phyloP scores from a whole-genome alignment of 805 yeast species.

The Ogataea siamensis region DNA sequence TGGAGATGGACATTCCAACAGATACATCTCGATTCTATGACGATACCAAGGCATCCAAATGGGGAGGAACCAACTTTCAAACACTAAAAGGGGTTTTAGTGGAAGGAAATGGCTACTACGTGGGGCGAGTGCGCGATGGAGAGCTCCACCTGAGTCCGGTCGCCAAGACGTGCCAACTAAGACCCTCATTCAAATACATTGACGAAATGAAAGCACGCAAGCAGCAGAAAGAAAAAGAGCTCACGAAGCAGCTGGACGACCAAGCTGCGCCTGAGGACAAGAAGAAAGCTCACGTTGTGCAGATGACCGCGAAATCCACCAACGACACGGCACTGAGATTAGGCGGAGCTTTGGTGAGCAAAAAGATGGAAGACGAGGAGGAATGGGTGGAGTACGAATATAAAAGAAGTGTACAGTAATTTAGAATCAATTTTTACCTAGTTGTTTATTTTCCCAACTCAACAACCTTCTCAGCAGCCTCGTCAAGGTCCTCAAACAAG shows the following conservation, averaged over 20 bases:
- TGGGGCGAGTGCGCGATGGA: conserved; percentile 39
- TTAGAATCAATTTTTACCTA: conserved; percentile 18
- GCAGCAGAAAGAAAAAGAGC: conserved; percentile 41
- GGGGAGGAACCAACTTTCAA: conserved; percentile 63
- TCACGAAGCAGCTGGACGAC: conserved; percentile 41
- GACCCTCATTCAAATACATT: conserved; percentile 79
- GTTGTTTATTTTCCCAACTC: conserved; percentile 43
- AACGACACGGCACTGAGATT: conserved; percentile 58
- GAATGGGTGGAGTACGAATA: conserved; percentile 42
- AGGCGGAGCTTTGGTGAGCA: conserved; percentile 69
- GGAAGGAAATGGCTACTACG: conserved; percentile 50
- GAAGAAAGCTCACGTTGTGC: conserved; percentile 59
- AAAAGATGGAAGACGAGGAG: conserved; percentile 64
- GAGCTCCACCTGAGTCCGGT: conserved; percentile 65
- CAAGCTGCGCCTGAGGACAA: conserved; percentile 32
- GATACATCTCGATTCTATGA: conserved; percentile 70
- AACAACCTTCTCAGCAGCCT: conserved; percentile 95
- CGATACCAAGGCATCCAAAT: conserved; percentile 54
- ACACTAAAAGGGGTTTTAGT: conserved; percentile 69
- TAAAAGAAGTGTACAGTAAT: conserved; percentile 36
- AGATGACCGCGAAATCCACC: conserved; percentile 69
- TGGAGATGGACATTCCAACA: conserved; percentile 77
- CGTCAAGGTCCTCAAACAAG: conserved; percentile 89
- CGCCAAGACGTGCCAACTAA: conserved; percentile 66
- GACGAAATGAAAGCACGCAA: conserved; percentile 46